Evolutionary conservation across 176 grass and related monocot species (phyloP).

Genomic region (Eragrostis nindensis): DNA sequence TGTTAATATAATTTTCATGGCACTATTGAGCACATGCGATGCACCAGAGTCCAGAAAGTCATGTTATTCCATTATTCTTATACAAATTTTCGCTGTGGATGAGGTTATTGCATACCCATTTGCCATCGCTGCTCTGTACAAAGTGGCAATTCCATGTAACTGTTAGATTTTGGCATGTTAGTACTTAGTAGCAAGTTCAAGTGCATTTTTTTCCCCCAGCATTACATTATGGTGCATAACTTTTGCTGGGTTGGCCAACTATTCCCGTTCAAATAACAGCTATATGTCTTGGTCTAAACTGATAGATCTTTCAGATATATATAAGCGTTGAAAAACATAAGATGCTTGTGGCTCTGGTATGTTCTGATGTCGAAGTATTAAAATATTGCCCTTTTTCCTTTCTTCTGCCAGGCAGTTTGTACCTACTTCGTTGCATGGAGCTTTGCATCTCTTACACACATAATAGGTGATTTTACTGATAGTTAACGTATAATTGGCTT

Average conservation of each 20-base stretch:
- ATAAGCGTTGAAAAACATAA: neutral
- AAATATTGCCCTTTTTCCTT: neutral
- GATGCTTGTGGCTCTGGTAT: neutral
- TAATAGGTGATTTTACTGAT: conserved; percentile 34
- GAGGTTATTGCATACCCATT: neutral
- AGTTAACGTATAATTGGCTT: conserved; percentile 21
- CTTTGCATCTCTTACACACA: conserved; percentile 22
- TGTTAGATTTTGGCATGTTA: neutral
- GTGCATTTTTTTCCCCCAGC: neutral
- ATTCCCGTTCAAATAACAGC: neutral
- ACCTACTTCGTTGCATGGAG: conserved; percentile 37
- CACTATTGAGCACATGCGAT: neutral
- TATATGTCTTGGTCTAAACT: neutral
- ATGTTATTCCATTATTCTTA: neutral
- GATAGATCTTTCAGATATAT: neutral
- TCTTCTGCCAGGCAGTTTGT: conserved; percentile 27
- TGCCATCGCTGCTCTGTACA: neutral
- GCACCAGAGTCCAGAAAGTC: neutral
- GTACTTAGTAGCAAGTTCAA: neutral
- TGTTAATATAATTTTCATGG: neutral
- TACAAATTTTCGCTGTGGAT: neutral
- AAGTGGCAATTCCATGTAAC: neutral
- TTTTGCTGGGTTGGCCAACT: no score
- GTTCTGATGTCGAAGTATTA: neutral
- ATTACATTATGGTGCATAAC: neutral